Conservation (phyloP, 768 basidiomycete genomes). For the Krasilnikovozyma curviuscula region DNA sequence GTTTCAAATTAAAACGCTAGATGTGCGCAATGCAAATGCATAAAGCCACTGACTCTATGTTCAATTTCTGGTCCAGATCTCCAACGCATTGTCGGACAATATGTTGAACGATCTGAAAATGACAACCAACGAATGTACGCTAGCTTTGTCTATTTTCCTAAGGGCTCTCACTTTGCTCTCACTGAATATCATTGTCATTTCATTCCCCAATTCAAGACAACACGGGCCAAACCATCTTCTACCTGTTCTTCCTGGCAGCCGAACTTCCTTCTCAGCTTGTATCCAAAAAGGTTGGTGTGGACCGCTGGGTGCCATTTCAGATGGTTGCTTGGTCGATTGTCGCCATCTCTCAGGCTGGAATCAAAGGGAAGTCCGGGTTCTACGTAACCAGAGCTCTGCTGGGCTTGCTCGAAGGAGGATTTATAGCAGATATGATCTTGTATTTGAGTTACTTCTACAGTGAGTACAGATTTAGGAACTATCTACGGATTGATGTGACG, state of each 20-base stretch:
- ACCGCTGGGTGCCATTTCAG: slow-evolving; percentile 18
- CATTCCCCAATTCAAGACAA: too few relatives aligned
- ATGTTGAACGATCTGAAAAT: slow-evolving; percentile 15
- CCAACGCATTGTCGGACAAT: slow-evolving; percentile 16
- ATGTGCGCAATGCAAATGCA: too few relatives aligned
- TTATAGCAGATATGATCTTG: slow-evolving; percentile 16
- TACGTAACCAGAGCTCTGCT: slow-evolving; percentile 13
- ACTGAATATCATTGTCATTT: too few relatives aligned
- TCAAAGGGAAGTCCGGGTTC: slow-evolving; percentile 2
- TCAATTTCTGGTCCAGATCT: slow-evolving; percentile 7
- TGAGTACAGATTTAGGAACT: slow-evolving; percentile 29
- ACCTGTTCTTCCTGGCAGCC: slow-evolving; percentile 15
- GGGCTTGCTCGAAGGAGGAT: slow-evolving; percentile 13
- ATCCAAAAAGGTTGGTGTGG: slow-evolving; percentile 30
- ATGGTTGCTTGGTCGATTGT: slow-evolving; percentile 24
- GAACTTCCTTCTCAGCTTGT: slow-evolving; percentile 14
- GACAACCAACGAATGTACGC: slow-evolving; percentile 17
- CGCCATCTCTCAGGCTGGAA: background rate
- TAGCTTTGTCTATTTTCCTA: background rate
- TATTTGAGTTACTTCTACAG: slow-evolving; percentile 19
- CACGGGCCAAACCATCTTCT: slow-evolving; percentile 16
- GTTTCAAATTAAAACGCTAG: too few relatives aligned
- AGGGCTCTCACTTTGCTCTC: background rate
- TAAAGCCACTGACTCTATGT: too few relatives aligned
- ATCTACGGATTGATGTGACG: slow-evolving; percentile 38